A percentile compares a stretch with the other conserved stretches of the same genome.
Evolutionary conservation across 164 flowering plant species (phyloP).

Genomic region (Kingdonia uniflora): DNA sequence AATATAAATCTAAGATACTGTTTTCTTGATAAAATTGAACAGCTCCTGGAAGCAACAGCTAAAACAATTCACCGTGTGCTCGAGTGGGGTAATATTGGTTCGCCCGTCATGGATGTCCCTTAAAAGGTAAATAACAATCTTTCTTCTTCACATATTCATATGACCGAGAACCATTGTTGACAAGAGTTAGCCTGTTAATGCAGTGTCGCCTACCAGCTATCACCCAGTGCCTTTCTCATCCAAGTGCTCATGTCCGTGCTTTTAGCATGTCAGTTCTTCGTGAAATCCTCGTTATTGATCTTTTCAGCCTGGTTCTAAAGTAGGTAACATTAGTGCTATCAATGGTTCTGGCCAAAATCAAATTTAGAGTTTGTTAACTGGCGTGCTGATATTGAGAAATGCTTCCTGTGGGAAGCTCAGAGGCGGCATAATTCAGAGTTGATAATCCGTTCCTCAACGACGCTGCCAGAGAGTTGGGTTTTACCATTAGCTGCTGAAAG

Average conservation of each 20-base stretch:
- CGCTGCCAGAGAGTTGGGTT: conserved; percentile 80
- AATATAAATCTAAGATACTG: no score
- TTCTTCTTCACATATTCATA: neutral
- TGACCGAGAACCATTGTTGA: conserved; percentile 1
- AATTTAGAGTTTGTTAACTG: conserved; percentile 44
- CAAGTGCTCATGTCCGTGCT: conserved; percentile 94
- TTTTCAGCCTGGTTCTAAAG: conserved; percentile 19
- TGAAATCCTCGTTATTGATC: conserved; percentile 45
- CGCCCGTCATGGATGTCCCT: conserved; percentile 63
- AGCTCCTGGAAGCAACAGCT: conserved; percentile 94
- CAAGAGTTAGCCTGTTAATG: conserved; percentile 13
- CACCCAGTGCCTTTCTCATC: conserved; percentile 80
- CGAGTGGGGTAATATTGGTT: conserved; percentile 78
- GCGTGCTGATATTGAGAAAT: conserved; percentile 64
- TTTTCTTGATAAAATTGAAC: conserved; percentile 13
- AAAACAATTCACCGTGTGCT: conserved; percentile 70
- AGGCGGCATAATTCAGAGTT: conserved; percentile 49
- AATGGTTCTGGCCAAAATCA: conserved; percentile 26
- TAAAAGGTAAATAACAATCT: conserved; percentile 49
- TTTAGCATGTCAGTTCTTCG: conserved; percentile 89
- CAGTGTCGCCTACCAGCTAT: conserved; percentile 97
- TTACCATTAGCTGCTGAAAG: conserved; percentile 17
- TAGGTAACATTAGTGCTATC: conserved; percentile 18
- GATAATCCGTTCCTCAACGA: conserved; percentile 47
- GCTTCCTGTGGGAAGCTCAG: conserved; percentile 82